phyloP scores from a whole-genome alignment of 306 rosid genomes.

The Cucurbita maxima region DNA sequence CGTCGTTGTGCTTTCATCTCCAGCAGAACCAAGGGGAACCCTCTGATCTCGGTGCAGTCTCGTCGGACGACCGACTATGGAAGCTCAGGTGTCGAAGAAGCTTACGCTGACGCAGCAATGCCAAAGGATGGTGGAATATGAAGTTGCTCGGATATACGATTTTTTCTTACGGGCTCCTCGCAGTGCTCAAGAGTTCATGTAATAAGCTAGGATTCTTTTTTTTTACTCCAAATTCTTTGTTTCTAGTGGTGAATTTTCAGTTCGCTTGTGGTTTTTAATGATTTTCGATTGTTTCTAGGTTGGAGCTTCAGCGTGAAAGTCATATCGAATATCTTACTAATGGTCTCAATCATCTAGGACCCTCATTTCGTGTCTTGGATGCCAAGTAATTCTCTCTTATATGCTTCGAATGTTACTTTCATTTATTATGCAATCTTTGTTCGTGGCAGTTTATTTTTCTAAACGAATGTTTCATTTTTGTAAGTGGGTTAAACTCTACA shows the following conservation, averaged over 20 bases:
- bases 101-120: conserved; percentile 48
- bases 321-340: conserved; percentile 46
- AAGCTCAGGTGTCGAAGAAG: conserved; percentile 5
- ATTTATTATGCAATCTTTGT: neutral
- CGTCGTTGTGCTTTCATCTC: neutral
- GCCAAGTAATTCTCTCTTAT: conserved; percentile 41
- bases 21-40: neutral
- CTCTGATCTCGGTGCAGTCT: neutral
- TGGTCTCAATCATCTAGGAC: conserved; percentile 49
- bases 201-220: neutral
- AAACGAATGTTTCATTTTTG: neutral
- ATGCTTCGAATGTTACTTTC: neutral
- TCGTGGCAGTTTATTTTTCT: neutral
- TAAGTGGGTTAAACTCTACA: neutral
- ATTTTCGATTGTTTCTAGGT: conserved; percentile 20
- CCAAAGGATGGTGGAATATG: conserved; percentile 44
- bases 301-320: conserved; percentile 63
- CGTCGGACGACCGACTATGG: conserved; percentile 9
- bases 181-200: conserved; percentile 43
- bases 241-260: neutral
- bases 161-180: conserved; percentile 31
- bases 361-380: conserved; percentile 57
- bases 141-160: conserved; percentile 37
- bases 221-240: neutral
- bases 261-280: neutral